Evolutionary conservation across 164 flowering plant genomes (phyloP), one percentile per base, ranked within the genome.

Genomic region (Stephania cephalantha): DNA sequence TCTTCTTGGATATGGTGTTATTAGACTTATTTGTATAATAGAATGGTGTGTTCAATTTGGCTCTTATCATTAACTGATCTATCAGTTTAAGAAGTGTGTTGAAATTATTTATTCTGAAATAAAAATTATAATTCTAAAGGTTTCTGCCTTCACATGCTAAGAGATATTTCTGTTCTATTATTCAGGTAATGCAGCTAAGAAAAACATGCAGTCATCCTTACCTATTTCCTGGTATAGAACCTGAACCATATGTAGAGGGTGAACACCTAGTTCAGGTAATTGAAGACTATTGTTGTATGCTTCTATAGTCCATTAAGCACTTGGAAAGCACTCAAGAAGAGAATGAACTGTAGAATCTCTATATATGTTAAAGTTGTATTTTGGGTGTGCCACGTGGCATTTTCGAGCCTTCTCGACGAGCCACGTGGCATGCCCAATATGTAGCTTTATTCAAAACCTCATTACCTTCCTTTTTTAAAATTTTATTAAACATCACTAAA

Each of bases 141-240:
- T 2, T 45, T 30, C 25, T 48, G n/a, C 70, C 46, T 76, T 30
- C 44, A 22, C 67, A 15, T 69, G 20, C 68, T 68, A 68, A 53
- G 69, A 71, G 69, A 65, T 63, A 46, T 72, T 12, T 15, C 13
- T 72, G 74, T 20, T 58, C 31, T 48, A n/a, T 44, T 82, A 9
- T 78, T 61, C 87, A 95, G 99, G 94, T 95, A 35, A 85, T 95
- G 53, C 99, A 95, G 75, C 81, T 95, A 48, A 83, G 99, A 25
- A 95, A 95, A 83, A 92, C 96, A 71, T 93, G 97, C 74, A 95
- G 99, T 76, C 99, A 95, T 83, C 98, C 98, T 46, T 95, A 95
- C 74, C 93, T 95, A 66, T 95, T 95, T 74, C 91, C 91, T 75
- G 98, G 99, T 65, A 93, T 95, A 78, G 99, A 95, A 83, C 98